phyloP scores from a whole-genome alignment of 768 basidiomycete species.

The Hysterangium stoloniferum region DNA sequence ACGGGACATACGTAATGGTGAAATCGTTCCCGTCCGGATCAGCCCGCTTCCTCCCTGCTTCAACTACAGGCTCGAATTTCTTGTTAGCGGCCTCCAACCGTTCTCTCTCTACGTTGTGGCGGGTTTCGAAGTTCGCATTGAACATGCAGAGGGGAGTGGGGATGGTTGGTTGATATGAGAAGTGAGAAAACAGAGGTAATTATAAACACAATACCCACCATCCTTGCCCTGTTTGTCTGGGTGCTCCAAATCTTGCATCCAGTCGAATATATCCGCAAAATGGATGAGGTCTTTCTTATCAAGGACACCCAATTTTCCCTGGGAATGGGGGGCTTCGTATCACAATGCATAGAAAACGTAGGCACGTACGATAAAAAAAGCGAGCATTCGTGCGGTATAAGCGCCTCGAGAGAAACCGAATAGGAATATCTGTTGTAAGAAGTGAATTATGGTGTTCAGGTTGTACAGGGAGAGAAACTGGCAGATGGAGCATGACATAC shows the following conservation, averaged over 20 bases:
- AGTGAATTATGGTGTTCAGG: slow-evolving; percentile 7
- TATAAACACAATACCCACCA: neutral
- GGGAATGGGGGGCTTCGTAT: too few relatives aligned
- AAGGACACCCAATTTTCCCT: slow-evolving; percentile 62
- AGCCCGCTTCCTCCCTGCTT: slow-evolving; percentile 43
- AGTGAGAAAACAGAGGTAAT: neutral
- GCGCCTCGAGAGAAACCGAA: slow-evolving; percentile 78
- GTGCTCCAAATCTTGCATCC: slow-evolving; percentile 53
- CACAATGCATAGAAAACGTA: neutral
- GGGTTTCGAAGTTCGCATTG: neutral
- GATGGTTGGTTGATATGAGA: neutral
- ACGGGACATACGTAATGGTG: slow-evolving; percentile 46
- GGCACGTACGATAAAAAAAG: slow-evolving; percentile 53
- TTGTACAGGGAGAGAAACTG: neutral
- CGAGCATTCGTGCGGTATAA: slow-evolving; percentile 69
- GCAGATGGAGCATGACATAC: slow-evolving; percentile 25
- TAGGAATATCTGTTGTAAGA: slow-evolving; percentile 47
- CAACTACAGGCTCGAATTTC: slow-evolving; percentile 41
- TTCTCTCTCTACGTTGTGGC: neutral
- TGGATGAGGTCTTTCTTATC: slow-evolving; percentile 65
- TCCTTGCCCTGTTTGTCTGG: slow-evolving; percentile 35
- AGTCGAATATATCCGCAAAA: slow-evolving; percentile 54
- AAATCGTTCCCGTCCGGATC: slow-evolving; percentile 40
- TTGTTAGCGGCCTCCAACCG: slow-evolving; percentile 29
- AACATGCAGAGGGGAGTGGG: neutral